Conservation (phyloP, 192 early-diverging fungal genomes). For the Umbelopsis ramanniana region DNA sequence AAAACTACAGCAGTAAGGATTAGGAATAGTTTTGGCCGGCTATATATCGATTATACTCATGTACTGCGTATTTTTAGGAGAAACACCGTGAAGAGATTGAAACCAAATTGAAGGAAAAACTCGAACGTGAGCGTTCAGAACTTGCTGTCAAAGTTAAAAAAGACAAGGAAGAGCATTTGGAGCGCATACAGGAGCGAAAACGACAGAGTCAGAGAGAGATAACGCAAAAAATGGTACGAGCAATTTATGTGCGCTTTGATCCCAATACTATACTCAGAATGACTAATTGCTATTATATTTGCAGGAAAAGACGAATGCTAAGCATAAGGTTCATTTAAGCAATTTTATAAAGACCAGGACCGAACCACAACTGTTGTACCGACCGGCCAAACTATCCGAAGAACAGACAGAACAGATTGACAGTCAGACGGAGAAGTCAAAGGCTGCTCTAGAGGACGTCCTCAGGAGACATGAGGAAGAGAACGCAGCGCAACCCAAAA, state of each 20-base stretch:
- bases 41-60: background rate
- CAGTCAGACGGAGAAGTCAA: conserved; percentile 9
- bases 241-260: no score
- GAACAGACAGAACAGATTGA: background rate
- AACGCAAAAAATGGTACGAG: conserved; percentile 10
- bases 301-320: conserved; percentile 19
- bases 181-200: conserved; percentile 24
- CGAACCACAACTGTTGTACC: conserved; percentile 37
- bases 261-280: background rate
- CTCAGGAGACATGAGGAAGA: conserved; percentile 5
- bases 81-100: conserved; percentile 50
- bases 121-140: conserved; percentile 50
- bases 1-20: conserved; percentile 52
- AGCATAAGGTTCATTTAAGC: conserved; percentile 32
- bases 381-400: conserved; percentile 35
- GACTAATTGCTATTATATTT: background rate
- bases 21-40: background rate
- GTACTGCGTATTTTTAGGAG: conserved; percentile 31
- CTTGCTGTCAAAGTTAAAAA: conserved; percentile 38
- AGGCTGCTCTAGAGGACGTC: conserved; percentile 4
- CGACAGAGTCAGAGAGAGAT: conserved; percentile 23
- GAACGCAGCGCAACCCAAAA: background rate
- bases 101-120: conserved; percentile 45
- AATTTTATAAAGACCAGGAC: conserved; percentile 38
- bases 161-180: conserved; percentile 45